phyloP scores from a whole-genome alignment of 768 basidiomycete species.

The Suillus plorans region DNA sequence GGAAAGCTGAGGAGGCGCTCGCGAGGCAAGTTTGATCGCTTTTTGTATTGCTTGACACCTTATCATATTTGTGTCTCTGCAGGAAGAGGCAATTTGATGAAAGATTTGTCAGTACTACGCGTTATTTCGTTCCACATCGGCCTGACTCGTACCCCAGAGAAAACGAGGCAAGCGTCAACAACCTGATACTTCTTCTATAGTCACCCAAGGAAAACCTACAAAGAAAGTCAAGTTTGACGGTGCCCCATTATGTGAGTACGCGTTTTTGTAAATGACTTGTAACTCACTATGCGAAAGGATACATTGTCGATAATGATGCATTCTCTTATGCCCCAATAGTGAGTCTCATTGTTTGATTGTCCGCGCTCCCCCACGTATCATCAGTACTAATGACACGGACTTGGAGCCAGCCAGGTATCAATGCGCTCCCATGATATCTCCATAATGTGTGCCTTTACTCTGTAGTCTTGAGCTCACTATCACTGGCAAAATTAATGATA shows the following conservation, averaged over 20 bases:
- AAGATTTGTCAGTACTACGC: conserved; percentile 51
- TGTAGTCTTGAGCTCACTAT: neutral
- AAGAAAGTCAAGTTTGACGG: conserved; percentile 42
- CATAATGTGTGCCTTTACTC: neutral
- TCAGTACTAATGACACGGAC: neutral
- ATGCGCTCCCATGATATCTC: neutral
- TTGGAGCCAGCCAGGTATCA: neutral
- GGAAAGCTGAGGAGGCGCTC: conserved; percentile 50
- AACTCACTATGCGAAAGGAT: conserved; percentile 43
- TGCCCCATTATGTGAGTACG: conserved; percentile 31
- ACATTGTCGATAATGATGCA: neutral
- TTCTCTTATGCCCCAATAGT: neutral
- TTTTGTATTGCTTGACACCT: neutral
- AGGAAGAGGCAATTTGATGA: conserved; percentile 63
- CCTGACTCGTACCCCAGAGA: conserved; percentile 39
- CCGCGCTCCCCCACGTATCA: neutral
- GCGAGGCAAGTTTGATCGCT: conserved; percentile 40
- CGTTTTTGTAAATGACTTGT: neutral
- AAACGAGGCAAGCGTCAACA: conserved; percentile 56
- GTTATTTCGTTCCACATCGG: neutral
- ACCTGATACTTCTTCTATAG: conserved; percentile 38
- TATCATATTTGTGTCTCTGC: conserved; percentile 2
- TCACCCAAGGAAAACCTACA: conserved; percentile 23
- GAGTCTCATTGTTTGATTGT: neutral
- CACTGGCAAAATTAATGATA: neutral